phyloP scores from a whole-genome alignment of 2,329 filamentous ascomycete species.

The Dactylonectria macrodidyma region DNA sequence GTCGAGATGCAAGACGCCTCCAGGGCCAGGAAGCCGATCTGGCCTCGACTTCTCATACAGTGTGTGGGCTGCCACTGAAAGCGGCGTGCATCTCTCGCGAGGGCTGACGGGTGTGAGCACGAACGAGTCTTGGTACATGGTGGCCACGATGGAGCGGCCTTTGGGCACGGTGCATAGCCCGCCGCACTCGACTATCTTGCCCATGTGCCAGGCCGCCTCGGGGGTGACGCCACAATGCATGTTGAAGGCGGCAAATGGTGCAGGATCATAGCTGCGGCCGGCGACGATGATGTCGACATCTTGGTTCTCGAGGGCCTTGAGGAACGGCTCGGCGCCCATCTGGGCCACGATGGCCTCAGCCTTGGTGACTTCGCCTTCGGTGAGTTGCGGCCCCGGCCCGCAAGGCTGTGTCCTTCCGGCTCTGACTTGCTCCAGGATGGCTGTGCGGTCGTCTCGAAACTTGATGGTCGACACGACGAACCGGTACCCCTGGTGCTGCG shows the following conservation, averaged over 20 bases:
- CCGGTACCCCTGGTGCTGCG: slow-evolving; percentile 8
- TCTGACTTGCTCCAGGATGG: background rate
- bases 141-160: too few relatives aligned
- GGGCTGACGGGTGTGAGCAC: too few relatives aligned
- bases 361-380: too few relatives aligned
- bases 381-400: background rate
- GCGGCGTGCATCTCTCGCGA: too few relatives aligned
- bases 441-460: background rate
- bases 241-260: slow-evolving; percentile 3
- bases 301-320: slow-evolving; percentile 7
- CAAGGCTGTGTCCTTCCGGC: slow-evolving; percentile 3
- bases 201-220: too few relatives aligned
- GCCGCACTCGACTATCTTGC: too few relatives aligned
- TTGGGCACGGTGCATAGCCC: too few relatives aligned
- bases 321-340: slow-evolving; percentile 17
- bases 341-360: background rate
- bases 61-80: too few relatives aligned
- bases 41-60: too few relatives aligned
- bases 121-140: too few relatives aligned
- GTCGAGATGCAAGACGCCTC: background rate
- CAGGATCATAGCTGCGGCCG: slow-evolving; percentile 8
- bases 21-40: background rate
- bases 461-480: background rate
- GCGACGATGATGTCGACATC: slow-evolving; percentile 10
- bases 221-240: too few relatives aligned